Conservation (phyloP, 192 early-diverging fungal genomes). For the Coemansia sp. region DNA sequence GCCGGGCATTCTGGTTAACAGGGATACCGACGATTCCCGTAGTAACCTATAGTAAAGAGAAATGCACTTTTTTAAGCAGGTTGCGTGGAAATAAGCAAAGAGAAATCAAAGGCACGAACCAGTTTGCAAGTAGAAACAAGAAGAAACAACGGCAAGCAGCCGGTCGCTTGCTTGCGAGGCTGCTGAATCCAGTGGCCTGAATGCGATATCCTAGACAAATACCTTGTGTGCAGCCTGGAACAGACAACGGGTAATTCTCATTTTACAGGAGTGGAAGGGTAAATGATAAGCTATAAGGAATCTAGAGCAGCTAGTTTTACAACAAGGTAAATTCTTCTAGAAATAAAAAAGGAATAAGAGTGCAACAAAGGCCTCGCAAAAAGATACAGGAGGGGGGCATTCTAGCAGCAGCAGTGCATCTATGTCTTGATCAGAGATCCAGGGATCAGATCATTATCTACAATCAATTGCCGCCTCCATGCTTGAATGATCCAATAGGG, state of each 20-base stretch:
- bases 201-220: neutral
- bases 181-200: neutral
- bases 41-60: constrained; percentile 40
- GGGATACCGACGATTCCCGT: constrained; percentile 84
- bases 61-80: neutral
- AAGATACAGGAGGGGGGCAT: no score
- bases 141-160: neutral
- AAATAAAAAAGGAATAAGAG: no score
- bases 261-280: constrained; percentile 2
- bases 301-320: neutral
- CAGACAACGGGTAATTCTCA: constrained; percentile 39
- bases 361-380: no score
- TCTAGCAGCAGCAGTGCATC: no score
- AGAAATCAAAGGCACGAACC: neutral
- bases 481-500: no score
- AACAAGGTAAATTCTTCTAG: no score
- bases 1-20: constrained; percentile 83
- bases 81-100: neutral
- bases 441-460: no score
- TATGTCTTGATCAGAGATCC: no score
- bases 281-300: neutral
- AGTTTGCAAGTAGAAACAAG: neutral
- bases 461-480: no score
- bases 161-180: neutral
- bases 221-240: constrained; percentile 48